Conservation (phyloP, 345 rosid species). For the Noccaea caerulescens region DNA sequence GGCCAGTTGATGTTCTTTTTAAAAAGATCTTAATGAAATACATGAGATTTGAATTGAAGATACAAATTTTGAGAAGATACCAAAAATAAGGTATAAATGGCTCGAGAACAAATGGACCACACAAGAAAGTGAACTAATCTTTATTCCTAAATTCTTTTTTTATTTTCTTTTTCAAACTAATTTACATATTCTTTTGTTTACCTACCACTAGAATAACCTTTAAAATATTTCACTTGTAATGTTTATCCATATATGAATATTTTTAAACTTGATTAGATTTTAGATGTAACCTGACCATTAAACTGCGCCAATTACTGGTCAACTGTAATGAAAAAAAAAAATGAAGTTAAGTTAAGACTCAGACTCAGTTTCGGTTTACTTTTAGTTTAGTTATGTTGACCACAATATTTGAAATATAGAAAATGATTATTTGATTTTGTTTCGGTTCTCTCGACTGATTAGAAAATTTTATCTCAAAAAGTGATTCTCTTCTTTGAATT, state of each 20-base stretch:
- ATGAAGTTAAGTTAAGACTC: too few species aligned
- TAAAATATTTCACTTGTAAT: background rate
- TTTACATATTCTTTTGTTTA: slow-evolving; percentile 26
- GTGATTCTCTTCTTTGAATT: background rate
- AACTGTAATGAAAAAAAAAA: background rate
- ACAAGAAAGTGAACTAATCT: slow-evolving; percentile 29
- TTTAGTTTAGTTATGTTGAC: background rate
- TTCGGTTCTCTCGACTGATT: background rate
- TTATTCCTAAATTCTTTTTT: slow-evolving; percentile 24
- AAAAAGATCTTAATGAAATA: background rate
- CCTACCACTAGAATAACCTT: slow-evolving; percentile 19
- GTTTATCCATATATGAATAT: background rate
- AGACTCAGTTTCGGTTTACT: background rate
- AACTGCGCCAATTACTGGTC: background rate
- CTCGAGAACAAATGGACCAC: slow-evolving; percentile 38
- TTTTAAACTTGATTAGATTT: background rate
- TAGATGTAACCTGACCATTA: background rate
- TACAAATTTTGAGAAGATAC: slow-evolving; percentile 10
- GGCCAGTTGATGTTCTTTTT: background rate
- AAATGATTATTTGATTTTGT: slow-evolving; percentile 6
- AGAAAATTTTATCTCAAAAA: background rate
- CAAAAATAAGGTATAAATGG: slow-evolving; percentile 32
- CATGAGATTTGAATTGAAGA: slow-evolving; percentile 1
- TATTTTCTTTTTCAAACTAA: background rate
- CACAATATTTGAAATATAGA: background rate